These are phyloP conservation scores for Fusarium longipes DNA, from an alignment of 2,329 filamentous ascomycete species.

Conservation along the genomic window DNA sequence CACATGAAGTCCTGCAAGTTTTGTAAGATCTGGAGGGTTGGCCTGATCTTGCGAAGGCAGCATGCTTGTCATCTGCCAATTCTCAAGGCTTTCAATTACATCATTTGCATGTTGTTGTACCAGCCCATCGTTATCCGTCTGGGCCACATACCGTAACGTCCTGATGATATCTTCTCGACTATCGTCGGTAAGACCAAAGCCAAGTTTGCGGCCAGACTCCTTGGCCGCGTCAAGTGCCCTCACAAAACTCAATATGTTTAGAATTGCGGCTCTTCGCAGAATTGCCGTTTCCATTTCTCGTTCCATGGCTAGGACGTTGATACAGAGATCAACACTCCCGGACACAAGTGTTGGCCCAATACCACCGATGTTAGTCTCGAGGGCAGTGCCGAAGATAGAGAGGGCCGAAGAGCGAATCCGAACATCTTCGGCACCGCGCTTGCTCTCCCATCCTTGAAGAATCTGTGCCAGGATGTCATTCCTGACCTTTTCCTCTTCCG, in stretches of 20 bases:
- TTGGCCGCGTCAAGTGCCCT: constrained; percentile 67
- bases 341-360: constrained; percentile 65
- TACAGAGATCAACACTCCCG: constrained; percentile 69
- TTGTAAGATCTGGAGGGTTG: constrained; percentile 45
- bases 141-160: constrained; percentile 71
- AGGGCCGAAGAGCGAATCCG: constrained; percentile 76
- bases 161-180: constrained; percentile 71
- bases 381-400: constrained; percentile 68
- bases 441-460: constrained; percentile 74
- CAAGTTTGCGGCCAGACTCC: constrained; percentile 58
- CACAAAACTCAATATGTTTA: constrained; percentile 72
- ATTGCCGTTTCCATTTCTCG: constrained; percentile 70
- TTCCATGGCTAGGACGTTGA: constrained; percentile 73
- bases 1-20: constrained; percentile 55
- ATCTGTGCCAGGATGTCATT: constrained; percentile 68
- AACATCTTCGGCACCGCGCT: constrained; percentile 74
- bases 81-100: constrained; percentile 74
- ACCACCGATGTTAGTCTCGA: constrained; percentile 71
- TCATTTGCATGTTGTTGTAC: constrained; percentile 74
- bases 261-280: constrained; percentile 72
- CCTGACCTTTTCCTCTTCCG: constrained; percentile 57
- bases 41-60: constrained; percentile 52
- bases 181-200: constrained; percentile 65
- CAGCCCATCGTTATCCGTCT: constrained; percentile 74
- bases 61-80: constrained; percentile 66